A percentile compares a stretch with the other conserved stretches of the same genome.
phyloP scores from a whole-genome alignment of 257 asterid genomes.

The Solanum chilense region DNA sequence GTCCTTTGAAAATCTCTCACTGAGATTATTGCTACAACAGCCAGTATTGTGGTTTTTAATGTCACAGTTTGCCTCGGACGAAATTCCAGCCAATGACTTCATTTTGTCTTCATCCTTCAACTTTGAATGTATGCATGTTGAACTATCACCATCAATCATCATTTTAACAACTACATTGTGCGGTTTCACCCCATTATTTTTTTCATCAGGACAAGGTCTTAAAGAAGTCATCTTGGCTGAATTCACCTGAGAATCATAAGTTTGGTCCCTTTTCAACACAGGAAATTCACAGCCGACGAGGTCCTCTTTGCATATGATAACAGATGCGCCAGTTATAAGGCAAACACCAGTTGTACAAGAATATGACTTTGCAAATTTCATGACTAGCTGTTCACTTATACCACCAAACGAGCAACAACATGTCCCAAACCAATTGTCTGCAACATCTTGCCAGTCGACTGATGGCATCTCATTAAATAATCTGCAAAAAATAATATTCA shows the following conservation, averaged over 20 bases:
- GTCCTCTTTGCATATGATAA: conserved; percentile 53
- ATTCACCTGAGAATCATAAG: conserved; percentile 8
- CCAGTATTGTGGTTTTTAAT: conserved; percentile 2
- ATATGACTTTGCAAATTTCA: conserved; percentile 50
- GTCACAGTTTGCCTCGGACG: background rate
- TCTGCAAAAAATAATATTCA: conserved; percentile 14
- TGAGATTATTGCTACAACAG: conserved; percentile 24
- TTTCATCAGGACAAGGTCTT: conserved; percentile 4
- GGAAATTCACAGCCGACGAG: conserved; percentile 43
- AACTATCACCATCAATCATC: conserved; percentile 13
- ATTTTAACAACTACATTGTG: conserved; percentile 10
- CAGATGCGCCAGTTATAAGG: conserved; percentile 58
- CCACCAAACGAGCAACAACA: conserved; percentile 97
- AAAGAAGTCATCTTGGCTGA: background rate
- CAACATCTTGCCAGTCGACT: conserved; percentile 84
- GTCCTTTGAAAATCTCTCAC: conserved; percentile 18
- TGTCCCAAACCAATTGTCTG: conserved; percentile 97
- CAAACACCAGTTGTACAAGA: conserved; percentile 58
- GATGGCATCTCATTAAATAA: conserved; percentile 80
- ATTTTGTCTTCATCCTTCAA: conserved; percentile 22
- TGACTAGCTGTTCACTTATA: conserved; percentile 67
- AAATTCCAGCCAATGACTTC: background rate
- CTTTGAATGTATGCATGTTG: conserved; percentile 17
- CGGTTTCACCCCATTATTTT: background rate
- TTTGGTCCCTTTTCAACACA: conserved; percentile 10